Conservation (phyloP, 805 yeast species). For the Hanseniaspora vineae region DNA sequence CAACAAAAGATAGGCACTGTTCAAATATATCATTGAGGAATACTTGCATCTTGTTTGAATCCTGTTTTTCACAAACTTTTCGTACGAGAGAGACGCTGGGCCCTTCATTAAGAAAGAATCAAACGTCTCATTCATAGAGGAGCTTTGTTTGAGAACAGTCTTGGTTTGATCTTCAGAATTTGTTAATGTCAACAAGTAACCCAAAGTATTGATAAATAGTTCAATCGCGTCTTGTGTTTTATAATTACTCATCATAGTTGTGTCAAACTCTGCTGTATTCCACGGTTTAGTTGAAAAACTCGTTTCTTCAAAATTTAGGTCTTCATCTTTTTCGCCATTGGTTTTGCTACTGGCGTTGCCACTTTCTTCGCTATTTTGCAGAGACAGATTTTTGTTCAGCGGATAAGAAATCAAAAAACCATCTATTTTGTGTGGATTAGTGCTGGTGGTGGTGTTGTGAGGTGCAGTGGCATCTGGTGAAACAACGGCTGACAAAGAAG, state of each 20-base stretch:
- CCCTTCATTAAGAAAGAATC: slow-evolving; percentile 18
- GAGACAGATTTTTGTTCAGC: background rate
- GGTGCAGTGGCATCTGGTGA: too few species aligned
- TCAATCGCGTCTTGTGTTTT: slow-evolving; percentile 7
- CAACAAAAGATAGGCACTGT: slow-evolving; percentile 14
- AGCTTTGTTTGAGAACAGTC: background rate
- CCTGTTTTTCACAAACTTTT: slow-evolving; percentile 13
- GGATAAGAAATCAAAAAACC: background rate
- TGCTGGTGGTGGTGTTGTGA: too few species aligned
- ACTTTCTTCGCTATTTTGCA: background rate
- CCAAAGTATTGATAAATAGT: slow-evolving; percentile 11
- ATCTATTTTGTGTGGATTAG: background rate
- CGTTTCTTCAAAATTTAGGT: too few species aligned
- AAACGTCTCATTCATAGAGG: background rate
- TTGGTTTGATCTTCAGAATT: background rate
- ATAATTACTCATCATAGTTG: background rate
- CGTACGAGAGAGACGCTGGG: slow-evolving; percentile 15
- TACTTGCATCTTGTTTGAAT: slow-evolving; percentile 21
- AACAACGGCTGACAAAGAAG: too few species aligned
- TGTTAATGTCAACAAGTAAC: slow-evolving; percentile 8
- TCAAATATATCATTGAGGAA: slow-evolving; percentile 15
- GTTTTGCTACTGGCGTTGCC: background rate
- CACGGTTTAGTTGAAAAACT: too few species aligned
- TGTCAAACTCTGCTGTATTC: background rate
- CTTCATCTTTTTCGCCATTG: too few species aligned